Conservation (phyloP, 371 early-diverging fungal species). For the Lichtheimia ornata region DNA sequence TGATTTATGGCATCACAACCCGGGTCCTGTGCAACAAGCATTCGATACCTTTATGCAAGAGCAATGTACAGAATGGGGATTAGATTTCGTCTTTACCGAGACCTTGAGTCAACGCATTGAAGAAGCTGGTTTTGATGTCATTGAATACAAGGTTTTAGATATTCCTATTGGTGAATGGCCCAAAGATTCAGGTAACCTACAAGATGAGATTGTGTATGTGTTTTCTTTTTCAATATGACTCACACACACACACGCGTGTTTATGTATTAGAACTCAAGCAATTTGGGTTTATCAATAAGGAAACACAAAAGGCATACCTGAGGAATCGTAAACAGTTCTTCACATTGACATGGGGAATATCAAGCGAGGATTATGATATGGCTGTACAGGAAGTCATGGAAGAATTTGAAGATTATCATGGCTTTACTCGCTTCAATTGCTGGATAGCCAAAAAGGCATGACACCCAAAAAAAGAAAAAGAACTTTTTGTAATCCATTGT, state of each 20-base stretch:
- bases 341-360: constrained; percentile 38
- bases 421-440: constrained; percentile 44
- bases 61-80: constrained; percentile 30
- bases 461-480: background rate
- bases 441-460: constrained; percentile 41
- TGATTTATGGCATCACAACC: constrained; percentile 48
- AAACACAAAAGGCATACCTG: constrained; percentile 40
- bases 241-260: background rate
- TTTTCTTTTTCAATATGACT: background rate
- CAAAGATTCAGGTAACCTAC: constrained; percentile 26
- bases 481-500: too few species aligned
- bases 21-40: constrained; percentile 48
- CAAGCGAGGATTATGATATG: constrained; percentile 45
- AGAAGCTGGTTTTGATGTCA: constrained; percentile 24
- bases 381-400: constrained; percentile 46
- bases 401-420: constrained; percentile 49
- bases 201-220: background rate
- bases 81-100: constrained; percentile 39
- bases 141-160: constrained; percentile 33
- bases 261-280: constrained; percentile 43
- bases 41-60: constrained; percentile 42
- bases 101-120: constrained; percentile 21
- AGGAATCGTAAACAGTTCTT: constrained; percentile 41
- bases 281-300: constrained; percentile 55
- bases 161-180: constrained; percentile 56